phyloP scores from a whole-genome alignment of 2,329 filamentous ascomycete species.

The Dactylellina leptospora region DNA sequence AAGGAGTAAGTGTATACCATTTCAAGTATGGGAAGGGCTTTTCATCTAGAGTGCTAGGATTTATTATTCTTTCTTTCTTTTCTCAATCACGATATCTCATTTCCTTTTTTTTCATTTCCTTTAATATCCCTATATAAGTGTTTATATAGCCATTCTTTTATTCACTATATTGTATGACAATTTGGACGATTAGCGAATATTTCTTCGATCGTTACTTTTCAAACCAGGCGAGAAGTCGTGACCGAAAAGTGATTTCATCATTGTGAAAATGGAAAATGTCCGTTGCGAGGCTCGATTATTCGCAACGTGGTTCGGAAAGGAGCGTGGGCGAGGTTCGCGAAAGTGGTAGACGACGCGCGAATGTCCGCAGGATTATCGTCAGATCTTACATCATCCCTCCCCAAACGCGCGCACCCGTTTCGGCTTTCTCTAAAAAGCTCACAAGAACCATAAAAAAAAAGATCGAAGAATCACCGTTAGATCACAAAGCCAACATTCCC shows the following conservation, averaged over 20 bases:
- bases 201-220: neutral
- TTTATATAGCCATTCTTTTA: constrained; percentile 40
- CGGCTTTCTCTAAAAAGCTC: too few relatives aligned
- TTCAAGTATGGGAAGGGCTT: neutral
- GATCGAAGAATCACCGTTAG: too few relatives aligned
- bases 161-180: constrained; percentile 19
- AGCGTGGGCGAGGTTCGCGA: neutral
- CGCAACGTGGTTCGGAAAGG: neutral
- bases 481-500: too few relatives aligned
- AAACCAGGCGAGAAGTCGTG: neutral
- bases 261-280: neutral
- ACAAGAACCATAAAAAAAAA: too few relatives aligned
- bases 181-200: constrained; percentile 45
- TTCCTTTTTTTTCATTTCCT: constrained; percentile 19
- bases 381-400: constrained; percentile 20
- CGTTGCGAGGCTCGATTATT: constrained; percentile 10
- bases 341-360: neutral
- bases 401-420: too few relatives aligned
- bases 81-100: neutral
- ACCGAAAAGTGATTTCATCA: neutral
- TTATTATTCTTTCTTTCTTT: constrained; percentile 5
- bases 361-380: neutral
- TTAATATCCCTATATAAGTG: constrained; percentile 20
- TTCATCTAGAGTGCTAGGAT: constrained; percentile 9
- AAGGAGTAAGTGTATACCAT: constrained; percentile 7